A percentile compares a stretch with the other conserved stretches of the same genome.
phyloP scores from a whole-genome alignment of 371 early-diverging fungal genomes.

The Capillidium heterosporum region DNA sequence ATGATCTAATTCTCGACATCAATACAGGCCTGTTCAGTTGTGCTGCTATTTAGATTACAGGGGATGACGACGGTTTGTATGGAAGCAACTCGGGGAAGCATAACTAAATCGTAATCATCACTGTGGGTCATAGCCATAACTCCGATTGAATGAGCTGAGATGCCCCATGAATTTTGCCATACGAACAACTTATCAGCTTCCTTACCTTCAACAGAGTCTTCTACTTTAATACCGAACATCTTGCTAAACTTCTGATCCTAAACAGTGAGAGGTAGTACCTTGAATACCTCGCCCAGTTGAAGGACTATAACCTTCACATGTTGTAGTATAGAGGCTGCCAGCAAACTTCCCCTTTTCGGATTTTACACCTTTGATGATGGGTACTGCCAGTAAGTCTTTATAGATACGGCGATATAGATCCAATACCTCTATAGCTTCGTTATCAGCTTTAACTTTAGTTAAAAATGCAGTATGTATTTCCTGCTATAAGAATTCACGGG shows the following conservation, averaged over 20 bases:
- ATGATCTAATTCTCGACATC: constrained; percentile 45
- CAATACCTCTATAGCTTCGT: constrained; percentile 84
- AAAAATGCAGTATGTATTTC: constrained; percentile 99
- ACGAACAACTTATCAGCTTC: constrained; percentile 55
- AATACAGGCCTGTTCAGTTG: constrained; percentile 46
- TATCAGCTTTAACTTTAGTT: constrained; percentile 77
- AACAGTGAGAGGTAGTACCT: constrained; percentile 98
- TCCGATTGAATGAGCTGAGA: constrained; percentile 98
- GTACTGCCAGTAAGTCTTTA: constrained; percentile 95
- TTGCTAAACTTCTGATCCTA: constrained; percentile 99
- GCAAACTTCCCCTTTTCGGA: constrained; percentile 99
- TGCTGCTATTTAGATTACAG: constrained; percentile 87
- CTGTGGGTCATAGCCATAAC: constrained; percentile 99
- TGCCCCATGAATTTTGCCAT: constrained; percentile 99
- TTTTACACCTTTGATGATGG: constrained; percentile 97
- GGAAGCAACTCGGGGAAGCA: constrained; percentile 93
- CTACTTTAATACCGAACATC: constrained; percentile 90
- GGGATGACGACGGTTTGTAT: constrained; percentile 93
- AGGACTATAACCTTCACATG: constrained; percentile 98
- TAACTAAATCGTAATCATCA: constrained; percentile 96
- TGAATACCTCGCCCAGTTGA: constrained; percentile 98
- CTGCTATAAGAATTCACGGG: constrained; percentile 99
- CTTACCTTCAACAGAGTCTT: constrained; percentile 27
- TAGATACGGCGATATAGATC: constrained; percentile 94
- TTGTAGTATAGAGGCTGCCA: constrained; percentile 97